phyloP scores from a whole-genome alignment of 306 rosid genomes.

The Quercus robur region DNA sequence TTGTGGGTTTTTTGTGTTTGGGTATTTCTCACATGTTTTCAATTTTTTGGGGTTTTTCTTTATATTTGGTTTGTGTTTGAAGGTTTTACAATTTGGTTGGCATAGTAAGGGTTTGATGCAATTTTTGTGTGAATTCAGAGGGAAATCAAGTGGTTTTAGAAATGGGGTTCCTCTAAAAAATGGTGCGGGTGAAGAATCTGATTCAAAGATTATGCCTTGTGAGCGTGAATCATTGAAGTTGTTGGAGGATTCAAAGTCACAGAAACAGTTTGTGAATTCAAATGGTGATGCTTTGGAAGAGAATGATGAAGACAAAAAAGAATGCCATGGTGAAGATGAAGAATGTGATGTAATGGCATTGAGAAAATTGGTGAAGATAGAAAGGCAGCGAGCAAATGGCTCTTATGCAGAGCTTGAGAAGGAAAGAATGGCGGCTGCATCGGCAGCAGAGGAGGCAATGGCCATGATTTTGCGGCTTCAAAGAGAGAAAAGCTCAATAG shows the following conservation, averaged over 20 bases:
- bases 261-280: not conserved
- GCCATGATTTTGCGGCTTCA: slow-evolving; percentile 74
- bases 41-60: slow-evolving; percentile 37
- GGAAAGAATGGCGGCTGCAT: slow-evolving; percentile 61
- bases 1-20: slow-evolving; percentile 51
- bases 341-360: slow-evolving; percentile 43
- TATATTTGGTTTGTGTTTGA: slow-evolving; percentile 28
- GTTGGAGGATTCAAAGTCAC: not conserved
- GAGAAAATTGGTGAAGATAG: slow-evolving; percentile 50
- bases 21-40: slow-evolving; percentile 35
- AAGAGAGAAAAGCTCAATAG: slow-evolving; percentile 54
- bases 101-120: slow-evolving; percentile 20
- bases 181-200: not conserved
- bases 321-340: slow-evolving; percentile 29
- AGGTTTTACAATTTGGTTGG: slow-evolving; percentile 24
- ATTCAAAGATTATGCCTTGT: slow-evolving; percentile 18
- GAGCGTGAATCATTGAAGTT: slow-evolving; percentile 2
- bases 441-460: slow-evolving; percentile 84
- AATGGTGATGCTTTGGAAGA: slow-evolving; percentile 6
- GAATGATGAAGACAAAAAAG: not conserved
- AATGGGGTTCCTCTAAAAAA: slow-evolving; percentile 29
- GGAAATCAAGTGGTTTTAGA: slow-evolving; percentile 10
- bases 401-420: slow-evolving; percentile 66
- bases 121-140: slow-evolving; percentile 25
- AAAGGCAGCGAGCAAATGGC: slow-evolving; percentile 29